Conservation (phyloP, 345 rosid genomes). For the Tarenaya hassleriana region DNA sequence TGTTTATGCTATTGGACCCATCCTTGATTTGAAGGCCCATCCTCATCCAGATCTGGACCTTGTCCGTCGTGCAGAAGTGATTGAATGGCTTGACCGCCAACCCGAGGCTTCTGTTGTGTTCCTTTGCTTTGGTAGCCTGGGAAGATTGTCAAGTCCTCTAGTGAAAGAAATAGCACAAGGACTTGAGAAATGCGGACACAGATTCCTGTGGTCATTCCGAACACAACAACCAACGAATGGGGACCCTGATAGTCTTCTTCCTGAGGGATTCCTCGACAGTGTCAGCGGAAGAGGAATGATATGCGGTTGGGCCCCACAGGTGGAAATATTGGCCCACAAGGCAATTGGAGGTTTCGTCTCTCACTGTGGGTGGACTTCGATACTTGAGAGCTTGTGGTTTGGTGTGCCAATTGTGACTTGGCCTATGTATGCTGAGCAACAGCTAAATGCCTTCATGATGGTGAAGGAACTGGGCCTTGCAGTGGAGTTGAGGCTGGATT, state of each 20-base stretch:
- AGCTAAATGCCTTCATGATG: constrained; percentile 29
- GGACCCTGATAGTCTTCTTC: constrained; percentile 25
- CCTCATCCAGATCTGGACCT: constrained; percentile 32
- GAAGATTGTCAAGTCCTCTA: constrained; percentile 30
- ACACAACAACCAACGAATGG: not conserved
- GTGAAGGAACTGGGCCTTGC: constrained; percentile 27
- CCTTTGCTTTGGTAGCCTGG: constrained; percentile 51
- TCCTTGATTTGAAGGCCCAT: constrained; percentile 26
- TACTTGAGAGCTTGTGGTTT: constrained; percentile 30
- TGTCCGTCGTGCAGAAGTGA: constrained; percentile 21
- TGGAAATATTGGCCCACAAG: constrained; percentile 28
- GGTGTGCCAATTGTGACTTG: constrained; percentile 38
- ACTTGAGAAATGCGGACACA: constrained; percentile 35
- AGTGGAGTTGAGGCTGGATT: constrained; percentile 24
- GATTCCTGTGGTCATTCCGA: constrained; percentile 40
- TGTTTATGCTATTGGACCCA: constrained; percentile 41
- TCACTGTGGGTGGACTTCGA: constrained; percentile 35
- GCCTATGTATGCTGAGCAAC: constrained; percentile 37
- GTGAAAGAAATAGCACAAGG: constrained; percentile 43
- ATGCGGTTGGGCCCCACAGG: constrained; percentile 34
- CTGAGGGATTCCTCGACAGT: constrained; percentile 33
- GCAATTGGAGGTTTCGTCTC: constrained; percentile 30
- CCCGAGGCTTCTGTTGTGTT: constrained; percentile 45
- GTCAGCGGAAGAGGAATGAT: constrained; percentile 29
- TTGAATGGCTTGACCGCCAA: constrained; percentile 50